phyloP scores from a whole-genome alignment of 306 rosid genomes.

The Cucurbita pepo region DNA sequence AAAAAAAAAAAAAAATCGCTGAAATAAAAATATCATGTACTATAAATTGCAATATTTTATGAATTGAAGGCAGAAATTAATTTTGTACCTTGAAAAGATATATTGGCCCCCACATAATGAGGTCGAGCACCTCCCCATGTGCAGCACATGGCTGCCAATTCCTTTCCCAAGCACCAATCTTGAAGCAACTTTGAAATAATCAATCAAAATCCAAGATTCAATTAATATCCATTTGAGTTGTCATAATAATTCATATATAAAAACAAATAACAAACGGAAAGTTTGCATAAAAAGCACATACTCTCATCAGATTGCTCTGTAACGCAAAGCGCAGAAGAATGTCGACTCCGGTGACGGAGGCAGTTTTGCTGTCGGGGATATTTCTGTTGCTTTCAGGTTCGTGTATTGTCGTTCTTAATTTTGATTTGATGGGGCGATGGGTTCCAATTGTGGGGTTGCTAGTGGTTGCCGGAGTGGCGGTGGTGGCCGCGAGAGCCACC shows the following conservation, averaged over 20 bases:
- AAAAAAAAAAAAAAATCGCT: too few species aligned
- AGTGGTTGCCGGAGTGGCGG: neutral
- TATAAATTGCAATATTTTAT: too few species aligned
- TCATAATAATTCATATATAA: neutral
- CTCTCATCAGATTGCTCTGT: neutral
- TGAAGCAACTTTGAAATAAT: neutral
- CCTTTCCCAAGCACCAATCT: conserved; percentile 5
- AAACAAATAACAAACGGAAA: neutral
- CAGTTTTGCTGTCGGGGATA: neutral
- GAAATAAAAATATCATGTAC: too few species aligned
- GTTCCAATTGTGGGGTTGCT: neutral
- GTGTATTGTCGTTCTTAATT: neutral
- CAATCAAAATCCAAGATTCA: neutral
- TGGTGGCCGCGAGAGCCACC: conserved; percentile 31
- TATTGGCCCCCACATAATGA: neutral
- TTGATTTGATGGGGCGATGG: conserved; percentile 5
- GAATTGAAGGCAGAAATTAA: too few species aligned
- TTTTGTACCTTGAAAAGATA: too few species aligned
- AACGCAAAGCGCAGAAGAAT: neutral
- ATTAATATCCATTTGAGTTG: neutral
- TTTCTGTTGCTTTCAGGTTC: neutral
- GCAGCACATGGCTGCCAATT: conserved; percentile 34
- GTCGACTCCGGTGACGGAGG: neutral
- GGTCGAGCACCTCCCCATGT: conserved; percentile 25
- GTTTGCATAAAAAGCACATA: neutral